Evolutionary conservation across 805 yeast genomes (phyloP).

Genomic region (Ogataea zsoltii): DNA sequence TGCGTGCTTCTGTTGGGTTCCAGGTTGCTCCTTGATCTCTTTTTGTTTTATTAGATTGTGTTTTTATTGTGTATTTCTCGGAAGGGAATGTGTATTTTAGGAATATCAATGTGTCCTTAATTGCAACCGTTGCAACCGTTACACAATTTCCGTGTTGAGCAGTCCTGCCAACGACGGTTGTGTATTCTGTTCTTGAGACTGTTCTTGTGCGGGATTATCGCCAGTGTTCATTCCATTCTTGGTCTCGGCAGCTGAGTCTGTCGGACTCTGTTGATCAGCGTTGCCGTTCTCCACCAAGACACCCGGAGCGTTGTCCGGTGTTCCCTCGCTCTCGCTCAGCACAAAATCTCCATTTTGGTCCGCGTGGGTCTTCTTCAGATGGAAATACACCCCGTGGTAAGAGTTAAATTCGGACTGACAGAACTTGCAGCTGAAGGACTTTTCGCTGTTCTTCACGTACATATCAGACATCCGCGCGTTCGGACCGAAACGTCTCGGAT

Average conservation of each 20-base stretch:
- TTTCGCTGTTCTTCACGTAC: conserved; percentile 19
- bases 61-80: conserved; percentile 5
- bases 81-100: conserved; percentile 6
- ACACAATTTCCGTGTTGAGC: background rate
- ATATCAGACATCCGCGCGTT: conserved; percentile 20
- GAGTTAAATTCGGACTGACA: conserved; percentile 20
- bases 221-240: too few species aligned
- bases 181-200: too few species aligned
- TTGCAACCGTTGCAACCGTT: too few species aligned
- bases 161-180: too few species aligned
- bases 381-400: conserved; percentile 29
- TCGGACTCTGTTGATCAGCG: too few species aligned
- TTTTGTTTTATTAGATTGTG: conserved; percentile 18
- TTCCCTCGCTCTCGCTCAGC: conserved; percentile 13
- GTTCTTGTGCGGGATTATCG: too few species aligned
- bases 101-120: conserved; percentile 1
- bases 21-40: conserved; percentile 4
- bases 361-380: conserved; percentile 22
- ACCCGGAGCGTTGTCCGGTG: too few species aligned
- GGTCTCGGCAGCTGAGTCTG: too few species aligned
- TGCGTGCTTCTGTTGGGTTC: conserved; percentile 7
- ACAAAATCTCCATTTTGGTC: conserved; percentile 22
- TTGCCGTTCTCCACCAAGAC: too few species aligned
- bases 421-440: conserved; percentile 19
- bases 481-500: conserved; percentile 15